Conservation (phyloP, 1,284 basidiomycete species). For the Polyporus tsugae region DNA sequence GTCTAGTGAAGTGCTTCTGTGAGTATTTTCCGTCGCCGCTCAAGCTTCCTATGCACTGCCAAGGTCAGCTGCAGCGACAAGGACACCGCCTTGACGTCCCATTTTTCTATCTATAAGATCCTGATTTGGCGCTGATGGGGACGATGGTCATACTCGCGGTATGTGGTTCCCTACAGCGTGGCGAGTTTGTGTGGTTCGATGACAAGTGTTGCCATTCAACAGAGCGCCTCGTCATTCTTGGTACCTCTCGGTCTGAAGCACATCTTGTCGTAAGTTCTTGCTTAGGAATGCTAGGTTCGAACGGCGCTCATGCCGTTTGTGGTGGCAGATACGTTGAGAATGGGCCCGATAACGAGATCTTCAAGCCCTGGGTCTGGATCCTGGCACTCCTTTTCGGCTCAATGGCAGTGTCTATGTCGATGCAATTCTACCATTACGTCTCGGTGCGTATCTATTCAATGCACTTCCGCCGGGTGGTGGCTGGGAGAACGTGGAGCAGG, state of each 20-base stretch:
- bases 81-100: not conserved
- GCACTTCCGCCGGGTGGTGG: not conserved
- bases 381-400: conserved; percentile 65
- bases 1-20: conserved; percentile 39
- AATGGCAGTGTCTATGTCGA: conserved; percentile 43
- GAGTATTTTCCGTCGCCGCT: conserved; percentile 8
- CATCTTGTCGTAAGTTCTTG: conserved; percentile 18
- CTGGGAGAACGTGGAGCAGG: not conserved
- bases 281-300: too few species aligned
- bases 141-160: conserved; percentile 13
- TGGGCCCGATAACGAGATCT: conserved; percentile 43
- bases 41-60: conserved; percentile 3
- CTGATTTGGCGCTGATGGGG: conserved; percentile 10
- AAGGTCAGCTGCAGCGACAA: conserved; percentile 1
- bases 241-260: conserved; percentile 20
- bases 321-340: conserved; percentile 50
- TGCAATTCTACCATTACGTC: conserved; percentile 47
- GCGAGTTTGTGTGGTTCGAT: not conserved
- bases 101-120: not conserved
- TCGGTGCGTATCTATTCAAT: conserved; percentile 25
- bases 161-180: not conserved
- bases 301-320: not conserved
- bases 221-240: conserved; percentile 20
- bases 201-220: not conserved
- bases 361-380: conserved; percentile 68